A percentile compares a stretch with the other conserved stretches of the same genome.
These are phyloP conservation scores for Fusarium dimerum DNA, from an alignment of 2,329 filamentous ascomycete genomes.

Conservation along the genomic window DNA sequence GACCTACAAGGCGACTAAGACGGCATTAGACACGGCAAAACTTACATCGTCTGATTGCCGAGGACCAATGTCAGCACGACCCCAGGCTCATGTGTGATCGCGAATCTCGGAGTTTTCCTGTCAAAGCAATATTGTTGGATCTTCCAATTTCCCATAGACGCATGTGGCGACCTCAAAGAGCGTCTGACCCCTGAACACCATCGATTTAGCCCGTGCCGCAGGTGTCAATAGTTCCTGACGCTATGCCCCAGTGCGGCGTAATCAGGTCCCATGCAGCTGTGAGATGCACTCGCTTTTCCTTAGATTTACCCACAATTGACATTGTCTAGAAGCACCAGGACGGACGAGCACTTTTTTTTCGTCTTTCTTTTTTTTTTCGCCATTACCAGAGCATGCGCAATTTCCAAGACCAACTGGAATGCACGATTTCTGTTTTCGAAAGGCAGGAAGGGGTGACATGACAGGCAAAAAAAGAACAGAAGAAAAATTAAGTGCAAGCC, in stretches of 20 bases:
- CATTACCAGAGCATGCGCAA: too few species aligned
- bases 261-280: not conserved
- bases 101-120: not conserved
- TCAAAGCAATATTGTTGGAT: not conserved
- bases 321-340: not conserved
- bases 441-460: not conserved
- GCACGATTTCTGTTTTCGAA: not conserved
- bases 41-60: not conserved
- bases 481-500: not conserved
- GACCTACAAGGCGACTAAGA: not conserved
- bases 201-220: constrained; percentile 3
- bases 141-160: not conserved
- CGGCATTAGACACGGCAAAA: not conserved
- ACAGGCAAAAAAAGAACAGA: too few species aligned
- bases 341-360: too few species aligned
- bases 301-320: not conserved
- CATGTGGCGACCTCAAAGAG: constrained; percentile 14
- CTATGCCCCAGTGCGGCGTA: constrained; percentile 13
- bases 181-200: constrained; percentile 1
- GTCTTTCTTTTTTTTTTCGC: too few species aligned
- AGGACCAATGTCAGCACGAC: not conserved
- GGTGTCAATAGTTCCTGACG: constrained; percentile 25
- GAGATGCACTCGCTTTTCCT: not conserved
- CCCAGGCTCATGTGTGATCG: not conserved
- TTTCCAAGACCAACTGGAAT: not conserved